These are phyloP conservation scores for Beauveria caledonica DNA, from an alignment of 2,329 filamentous ascomycete species.

Conservation along the genomic window DNA sequence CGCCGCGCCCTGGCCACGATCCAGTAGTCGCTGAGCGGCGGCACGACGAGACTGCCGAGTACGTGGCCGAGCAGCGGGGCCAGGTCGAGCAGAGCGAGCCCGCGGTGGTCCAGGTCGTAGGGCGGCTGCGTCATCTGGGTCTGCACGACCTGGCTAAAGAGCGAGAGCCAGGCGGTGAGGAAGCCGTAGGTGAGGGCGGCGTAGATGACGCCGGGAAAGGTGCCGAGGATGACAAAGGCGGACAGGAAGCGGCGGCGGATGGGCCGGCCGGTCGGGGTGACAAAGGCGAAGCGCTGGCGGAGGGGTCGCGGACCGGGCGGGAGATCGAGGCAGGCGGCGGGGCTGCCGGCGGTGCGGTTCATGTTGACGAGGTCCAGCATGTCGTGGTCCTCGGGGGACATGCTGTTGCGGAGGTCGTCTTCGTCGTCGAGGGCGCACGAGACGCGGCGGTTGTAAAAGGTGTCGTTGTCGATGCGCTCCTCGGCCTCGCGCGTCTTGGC, in stretches of 20 bases:
- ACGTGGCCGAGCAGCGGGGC: neutral
- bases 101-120: neutral
- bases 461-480: neutral
- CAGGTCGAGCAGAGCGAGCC: neutral
- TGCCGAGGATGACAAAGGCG: neutral
- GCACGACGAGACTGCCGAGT: neutral
- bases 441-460: neutral
- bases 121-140: neutral
- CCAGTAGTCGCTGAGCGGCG: conserved; percentile 4
- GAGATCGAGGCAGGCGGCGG: neutral
- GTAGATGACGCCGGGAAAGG: conserved; percentile 3
- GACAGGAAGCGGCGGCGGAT: neutral
- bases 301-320: neutral
- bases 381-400: neutral
- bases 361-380: neutral
- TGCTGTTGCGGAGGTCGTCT: neutral
- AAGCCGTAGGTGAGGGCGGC: conserved; percentile 4
- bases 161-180: conserved; percentile 1
- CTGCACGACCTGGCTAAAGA: neutral
- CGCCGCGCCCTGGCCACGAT: neutral
- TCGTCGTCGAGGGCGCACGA: neutral
- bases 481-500: neutral
- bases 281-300: neutral
- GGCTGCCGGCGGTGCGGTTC: neutral
- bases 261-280: neutral